phyloP scores from a whole-genome alignment of 208 protist genomes.

The Wallacemonas sp. region DNA sequence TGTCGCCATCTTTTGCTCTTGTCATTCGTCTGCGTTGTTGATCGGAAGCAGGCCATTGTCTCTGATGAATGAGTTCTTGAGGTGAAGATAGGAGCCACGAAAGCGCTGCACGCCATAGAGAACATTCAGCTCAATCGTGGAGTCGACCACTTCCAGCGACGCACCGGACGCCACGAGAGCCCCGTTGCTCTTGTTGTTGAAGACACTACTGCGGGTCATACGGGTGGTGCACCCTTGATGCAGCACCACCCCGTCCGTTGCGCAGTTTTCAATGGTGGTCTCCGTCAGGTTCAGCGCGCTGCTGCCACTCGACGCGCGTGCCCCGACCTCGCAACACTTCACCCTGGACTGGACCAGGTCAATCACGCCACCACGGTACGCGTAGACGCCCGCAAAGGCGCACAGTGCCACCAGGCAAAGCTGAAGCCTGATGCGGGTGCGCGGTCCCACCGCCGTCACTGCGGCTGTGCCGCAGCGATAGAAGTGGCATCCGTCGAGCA shows the following conservation, averaged over 20 bases:
- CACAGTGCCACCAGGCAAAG: constrained; percentile 61
- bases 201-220: constrained; percentile 43
- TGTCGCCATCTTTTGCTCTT: neutral
- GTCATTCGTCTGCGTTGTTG: constrained; percentile 30
- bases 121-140: constrained; percentile 63
- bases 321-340: constrained; percentile 49
- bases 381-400: constrained; percentile 52
- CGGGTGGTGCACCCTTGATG: constrained; percentile 33
- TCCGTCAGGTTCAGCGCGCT: constrained; percentile 30
- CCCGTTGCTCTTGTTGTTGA: constrained; percentile 63
- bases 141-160: constrained; percentile 38
- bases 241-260: constrained; percentile 56
- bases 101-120: constrained; percentile 66
- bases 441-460: constrained; percentile 30
- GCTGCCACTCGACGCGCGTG: constrained; percentile 26
- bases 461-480: constrained; percentile 54
- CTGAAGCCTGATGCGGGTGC: constrained; percentile 37
- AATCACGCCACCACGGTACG: constrained; percentile 31
- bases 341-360: constrained; percentile 43
- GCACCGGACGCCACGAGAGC: constrained; percentile 38
- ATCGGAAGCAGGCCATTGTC: constrained; percentile 68
- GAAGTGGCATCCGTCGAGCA: constrained; percentile 61
- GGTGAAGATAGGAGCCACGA: constrained; percentile 44
- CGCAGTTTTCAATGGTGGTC: constrained; percentile 47
- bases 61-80: constrained; percentile 46